A percentile compares a stretch with the other conserved stretches of the same genome.
These are phyloP conservation scores for Casuarina glauca DNA, from an alignment of 306 rosid species.

Conservation along the genomic window DNA sequence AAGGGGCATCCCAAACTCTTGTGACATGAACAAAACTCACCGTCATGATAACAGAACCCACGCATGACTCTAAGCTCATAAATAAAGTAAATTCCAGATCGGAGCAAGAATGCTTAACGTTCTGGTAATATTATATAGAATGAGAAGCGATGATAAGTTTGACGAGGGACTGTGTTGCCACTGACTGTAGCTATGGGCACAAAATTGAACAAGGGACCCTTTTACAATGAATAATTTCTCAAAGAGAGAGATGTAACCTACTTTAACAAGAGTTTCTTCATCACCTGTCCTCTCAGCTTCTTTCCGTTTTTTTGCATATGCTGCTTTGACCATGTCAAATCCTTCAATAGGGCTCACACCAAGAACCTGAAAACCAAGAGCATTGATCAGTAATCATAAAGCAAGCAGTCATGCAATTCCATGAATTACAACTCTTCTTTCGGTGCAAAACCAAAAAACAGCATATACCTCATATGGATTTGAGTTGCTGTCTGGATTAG, in stretches of 20 bases:
- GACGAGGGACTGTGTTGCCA: not conserved
- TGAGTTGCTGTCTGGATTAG: constrained; percentile 64
- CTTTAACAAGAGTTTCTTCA: constrained; percentile 75
- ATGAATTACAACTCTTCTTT: not conserved
- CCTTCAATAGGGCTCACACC: constrained; percentile 86
- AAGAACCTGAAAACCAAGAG: constrained; percentile 52
- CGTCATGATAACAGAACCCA: not conserved
- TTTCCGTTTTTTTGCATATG: constrained; percentile 60
- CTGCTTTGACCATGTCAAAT: constrained; percentile 70
- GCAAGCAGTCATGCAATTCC: not conserved
- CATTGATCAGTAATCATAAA: constrained; percentile 11
- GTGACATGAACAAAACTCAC: not conserved
- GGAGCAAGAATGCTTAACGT: not conserved
- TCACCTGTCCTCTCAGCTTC: constrained; percentile 83
- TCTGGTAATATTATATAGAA: not conserved
- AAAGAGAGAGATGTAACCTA: constrained; percentile 30
- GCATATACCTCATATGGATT: constrained; percentile 82
- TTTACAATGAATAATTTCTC: not conserved
- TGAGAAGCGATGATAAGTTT: not conserved
- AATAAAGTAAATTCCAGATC: not conserved
- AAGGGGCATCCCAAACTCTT: not conserved
- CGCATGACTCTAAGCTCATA: not conserved
- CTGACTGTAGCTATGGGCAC: not conserved
- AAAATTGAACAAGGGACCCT: not conserved
- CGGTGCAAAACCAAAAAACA: not conserved